Evolutionary conservation across 441 rosid genomes (phyloP).

Genomic region (Arabidopsis lyrata): DNA sequence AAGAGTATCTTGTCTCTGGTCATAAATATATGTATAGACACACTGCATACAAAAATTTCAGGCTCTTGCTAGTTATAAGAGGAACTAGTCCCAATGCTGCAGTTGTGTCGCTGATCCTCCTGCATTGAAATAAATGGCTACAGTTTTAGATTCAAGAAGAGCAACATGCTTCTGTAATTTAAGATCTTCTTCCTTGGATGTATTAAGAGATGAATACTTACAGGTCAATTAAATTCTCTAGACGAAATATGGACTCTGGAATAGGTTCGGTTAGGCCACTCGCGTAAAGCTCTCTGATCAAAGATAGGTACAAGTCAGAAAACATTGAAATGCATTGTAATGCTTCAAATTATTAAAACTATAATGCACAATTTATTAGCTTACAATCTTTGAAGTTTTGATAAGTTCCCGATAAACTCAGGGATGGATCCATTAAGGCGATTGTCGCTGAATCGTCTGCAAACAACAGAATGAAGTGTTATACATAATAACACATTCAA

Average conservation of each 20-base stretch:
- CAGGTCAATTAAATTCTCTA: slow-evolving; percentile 40
- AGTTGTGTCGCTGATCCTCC: slow-evolving; percentile 47
- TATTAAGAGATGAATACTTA: slow-evolving; percentile 14
- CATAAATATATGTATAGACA: slow-evolving; percentile 3
- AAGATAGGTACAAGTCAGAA: slow-evolving; percentile 21
- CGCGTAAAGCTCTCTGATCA: slow-evolving; percentile 42
- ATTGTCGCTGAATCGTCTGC: slow-evolving; percentile 44
- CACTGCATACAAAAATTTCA: slow-evolving; percentile 37
- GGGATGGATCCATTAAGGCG: slow-evolving; percentile 47
- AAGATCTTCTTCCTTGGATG: neutral
- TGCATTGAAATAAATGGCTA: slow-evolving; percentile 15
- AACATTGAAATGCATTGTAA: neutral
- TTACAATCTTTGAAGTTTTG: slow-evolving; percentile 45
- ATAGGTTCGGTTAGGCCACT: slow-evolving; percentile 44
- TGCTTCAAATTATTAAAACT: neutral
- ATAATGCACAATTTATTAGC: neutral
- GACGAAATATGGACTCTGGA: slow-evolving; percentile 40
- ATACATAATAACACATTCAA: neutral
- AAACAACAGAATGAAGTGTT: neutral
- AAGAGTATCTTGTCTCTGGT: neutral
- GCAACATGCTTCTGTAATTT: neutral
- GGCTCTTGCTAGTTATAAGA: slow-evolving; percentile 39
- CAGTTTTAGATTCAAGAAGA: slow-evolving; percentile 12
- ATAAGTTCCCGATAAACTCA: slow-evolving; percentile 44
- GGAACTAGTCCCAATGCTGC: slow-evolving; percentile 38